Percentiles rank a stretch among this genome's conserved stretches.
Evolutionary conservation across 2,329 filamentous ascomycete species (phyloP).

Genomic region (Polychaeton citri): DNA sequence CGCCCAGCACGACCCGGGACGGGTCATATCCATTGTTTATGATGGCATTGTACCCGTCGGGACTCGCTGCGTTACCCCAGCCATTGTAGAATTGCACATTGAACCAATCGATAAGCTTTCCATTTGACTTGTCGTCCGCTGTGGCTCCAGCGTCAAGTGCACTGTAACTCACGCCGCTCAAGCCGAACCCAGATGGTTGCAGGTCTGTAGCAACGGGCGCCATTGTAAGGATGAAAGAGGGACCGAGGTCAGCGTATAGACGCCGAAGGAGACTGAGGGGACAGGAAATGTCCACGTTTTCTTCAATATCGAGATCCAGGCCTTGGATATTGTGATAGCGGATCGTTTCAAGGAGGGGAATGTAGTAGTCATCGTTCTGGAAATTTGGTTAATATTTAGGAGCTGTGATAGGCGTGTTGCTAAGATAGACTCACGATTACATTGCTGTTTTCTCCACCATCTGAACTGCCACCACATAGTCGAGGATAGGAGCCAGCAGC

Average conservation of each 20-base stretch:
- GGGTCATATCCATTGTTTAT: slow-evolving; percentile 10
- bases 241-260: slow-evolving; percentile 15
- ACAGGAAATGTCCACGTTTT: slow-evolving; percentile 12
- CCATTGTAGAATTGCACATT: slow-evolving; percentile 20
- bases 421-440: slow-evolving; percentile 2
- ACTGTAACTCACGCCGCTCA: slow-evolving; percentile 14
- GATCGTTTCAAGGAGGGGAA: slow-evolving; percentile 14
- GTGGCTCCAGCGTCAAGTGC: slow-evolving; percentile 10
- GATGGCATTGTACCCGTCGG: slow-evolving; percentile 14
- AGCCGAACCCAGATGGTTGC: slow-evolving; percentile 7
- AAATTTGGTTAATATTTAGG: background rate
- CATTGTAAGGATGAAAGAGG: slow-evolving; percentile 19
- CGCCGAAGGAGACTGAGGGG: slow-evolving; percentile 13
- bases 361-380: slow-evolving; percentile 15
- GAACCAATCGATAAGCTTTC: slow-evolving; percentile 17
- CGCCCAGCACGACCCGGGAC: slow-evolving; percentile 13
- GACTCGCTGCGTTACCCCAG: slow-evolving; percentile 14
- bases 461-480: slow-evolving; percentile 12
- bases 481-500: slow-evolving; percentile 14
- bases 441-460: slow-evolving; percentile 2
- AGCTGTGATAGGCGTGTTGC: background rate
- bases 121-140: slow-evolving; percentile 10
- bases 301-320: slow-evolving; percentile 20
- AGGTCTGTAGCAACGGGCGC: slow-evolving; percentile 17
- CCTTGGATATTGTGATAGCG: slow-evolving; percentile 14